phyloP scores from a whole-genome alignment of 768 basidiomycete species.

The Saitozyma podzolica region DNA sequence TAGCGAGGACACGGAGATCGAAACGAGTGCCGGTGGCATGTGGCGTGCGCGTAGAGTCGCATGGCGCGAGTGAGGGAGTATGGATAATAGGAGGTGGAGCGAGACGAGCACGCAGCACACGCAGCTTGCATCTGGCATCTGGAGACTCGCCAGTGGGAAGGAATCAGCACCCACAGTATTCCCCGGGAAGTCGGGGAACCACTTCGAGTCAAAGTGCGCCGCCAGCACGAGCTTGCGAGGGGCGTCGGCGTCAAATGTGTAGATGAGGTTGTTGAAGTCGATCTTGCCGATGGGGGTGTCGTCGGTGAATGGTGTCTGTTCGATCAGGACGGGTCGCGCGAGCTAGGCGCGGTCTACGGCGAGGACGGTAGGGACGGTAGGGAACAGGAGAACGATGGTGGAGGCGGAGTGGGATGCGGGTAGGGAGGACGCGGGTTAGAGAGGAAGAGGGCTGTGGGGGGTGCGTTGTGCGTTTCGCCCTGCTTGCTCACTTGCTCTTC shows the following conservation, averaged over 20 bases:
- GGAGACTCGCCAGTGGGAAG: not conserved
- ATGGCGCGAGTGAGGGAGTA: no score
- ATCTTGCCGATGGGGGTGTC: conserved; percentile 78
- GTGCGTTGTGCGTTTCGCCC: not conserved
- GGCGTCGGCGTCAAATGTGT: conserved; percentile 89
- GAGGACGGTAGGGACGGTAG: no score
- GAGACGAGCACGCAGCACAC: no score
- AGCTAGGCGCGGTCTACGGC: no score
- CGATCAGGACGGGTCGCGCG: not conserved
- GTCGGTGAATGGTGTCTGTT: conserved; percentile 69
- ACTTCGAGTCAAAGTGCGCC: conserved; percentile 94
- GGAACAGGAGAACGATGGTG: not conserved
- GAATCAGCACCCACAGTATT: conserved; percentile 65
- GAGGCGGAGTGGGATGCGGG: no score
- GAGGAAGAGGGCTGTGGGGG: not conserved
- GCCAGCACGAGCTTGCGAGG: conserved; percentile 77
- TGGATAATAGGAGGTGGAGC: no score
- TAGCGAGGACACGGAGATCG: not conserved
- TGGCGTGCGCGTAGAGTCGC: no score
- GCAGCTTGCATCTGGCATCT: no score
- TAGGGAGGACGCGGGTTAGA: no score
- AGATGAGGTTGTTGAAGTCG: conserved; percentile 85
- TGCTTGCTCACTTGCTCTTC: conserved; percentile 61
- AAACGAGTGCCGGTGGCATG: no score
- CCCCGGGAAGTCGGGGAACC: conserved; percentile 66